Evolutionary conservation across 2,329 filamentous ascomycete species (phyloP), one percentile per base, ranked within the genome.

Genomic region (Aspergillus ibericus): DNA sequence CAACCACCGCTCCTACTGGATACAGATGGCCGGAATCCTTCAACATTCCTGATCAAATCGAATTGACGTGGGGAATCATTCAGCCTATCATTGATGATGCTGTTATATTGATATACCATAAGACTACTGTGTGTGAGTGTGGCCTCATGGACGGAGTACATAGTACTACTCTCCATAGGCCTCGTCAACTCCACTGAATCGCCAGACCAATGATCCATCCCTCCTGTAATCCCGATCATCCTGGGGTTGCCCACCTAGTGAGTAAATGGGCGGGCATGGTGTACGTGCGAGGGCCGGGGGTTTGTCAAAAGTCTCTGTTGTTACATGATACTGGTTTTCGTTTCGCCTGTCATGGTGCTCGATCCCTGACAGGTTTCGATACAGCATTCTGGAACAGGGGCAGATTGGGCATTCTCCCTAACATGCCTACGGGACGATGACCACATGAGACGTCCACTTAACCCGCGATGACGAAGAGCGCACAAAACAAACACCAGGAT

Each of bases 331-430:
- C 9, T 12, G 8, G 8, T 47, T 27, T 8, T n/a, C n/a, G 8
- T 27, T 10, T 34, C 18, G 35, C 29, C 18, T 18, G 9, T 18
- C 9, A 42, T 18, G 36, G n/a, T 36, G 9, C 22, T 20, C 20
- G 18, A 35, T 32, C n/a, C 8, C 6, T 38, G 29, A 57, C 54
- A 50, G 44, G 49, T 44, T 60, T 46, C 54, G 49, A 51, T n/a
- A 50, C 35, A 20, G 38, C 4, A 27, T 57, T 60, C 54, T 46
- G 51, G 58, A 59, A 59, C 8, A 52, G 48, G 25, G 44, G n/a
- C 42, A 5, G 27, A 13, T 9, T 12, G 25, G 18, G 8, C 44
- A n/a, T 29, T 29, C n/a, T 16, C 25, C 15, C 25, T 47, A 27
- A 27, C 44, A 47, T 47, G 25, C n/a, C 25, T 27, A 8, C 13